Percentiles rank a stretch among this genome's conserved stretches.
phyloP scores from a whole-genome alignment of 768 basidiomycete genomes.

The Boletus rubropictus region DNA sequence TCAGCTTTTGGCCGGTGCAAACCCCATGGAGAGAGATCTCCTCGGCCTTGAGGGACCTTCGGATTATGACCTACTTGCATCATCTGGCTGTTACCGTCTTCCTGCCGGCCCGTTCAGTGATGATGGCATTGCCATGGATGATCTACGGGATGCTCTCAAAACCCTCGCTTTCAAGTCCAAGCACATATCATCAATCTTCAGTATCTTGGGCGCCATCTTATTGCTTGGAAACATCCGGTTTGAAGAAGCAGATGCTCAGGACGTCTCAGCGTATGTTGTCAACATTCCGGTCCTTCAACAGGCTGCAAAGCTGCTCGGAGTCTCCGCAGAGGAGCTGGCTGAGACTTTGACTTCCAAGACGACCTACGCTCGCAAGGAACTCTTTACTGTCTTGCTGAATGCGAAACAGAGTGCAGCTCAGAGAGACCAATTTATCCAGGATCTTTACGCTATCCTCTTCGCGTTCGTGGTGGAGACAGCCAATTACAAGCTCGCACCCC shows the following conservation, averaged over 20 bases:
- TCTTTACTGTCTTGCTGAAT: slow-evolving; percentile 51
- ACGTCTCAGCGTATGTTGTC: slow-evolving; percentile 47
- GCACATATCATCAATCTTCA: slow-evolving; percentile 50
- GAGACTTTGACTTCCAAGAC: slow-evolving; percentile 53
- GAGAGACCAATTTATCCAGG: slow-evolving; percentile 49
- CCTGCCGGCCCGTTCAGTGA: slow-evolving; percentile 60
- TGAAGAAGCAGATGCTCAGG: slow-evolving; percentile 46
- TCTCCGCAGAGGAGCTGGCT: slow-evolving; percentile 47
- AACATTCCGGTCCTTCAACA: slow-evolving; percentile 47
- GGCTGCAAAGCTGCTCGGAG: slow-evolving; percentile 45
- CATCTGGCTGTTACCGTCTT: slow-evolving; percentile 57
- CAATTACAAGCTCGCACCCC: slow-evolving; percentile 50
- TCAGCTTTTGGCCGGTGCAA: slow-evolving; percentile 57
- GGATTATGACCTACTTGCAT: slow-evolving; percentile 52
- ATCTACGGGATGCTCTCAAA: slow-evolving; percentile 50
- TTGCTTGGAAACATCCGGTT: slow-evolving; percentile 56
- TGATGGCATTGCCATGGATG: slow-evolving; percentile 53
- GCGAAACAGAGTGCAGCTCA: slow-evolving; percentile 46
- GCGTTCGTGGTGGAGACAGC: slow-evolving; percentile 59
- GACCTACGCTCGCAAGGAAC: slow-evolving; percentile 52
- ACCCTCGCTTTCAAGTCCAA: slow-evolving; percentile 59
- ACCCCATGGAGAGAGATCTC: slow-evolving; percentile 47
- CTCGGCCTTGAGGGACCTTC: slow-evolving; percentile 53
- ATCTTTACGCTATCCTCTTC: slow-evolving; percentile 60
- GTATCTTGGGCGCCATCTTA: slow-evolving; percentile 47